Base-by-base conservation (phyloP, 1,284 basidiomycete genomes). In the Leccinum pachyderme region DNA sequence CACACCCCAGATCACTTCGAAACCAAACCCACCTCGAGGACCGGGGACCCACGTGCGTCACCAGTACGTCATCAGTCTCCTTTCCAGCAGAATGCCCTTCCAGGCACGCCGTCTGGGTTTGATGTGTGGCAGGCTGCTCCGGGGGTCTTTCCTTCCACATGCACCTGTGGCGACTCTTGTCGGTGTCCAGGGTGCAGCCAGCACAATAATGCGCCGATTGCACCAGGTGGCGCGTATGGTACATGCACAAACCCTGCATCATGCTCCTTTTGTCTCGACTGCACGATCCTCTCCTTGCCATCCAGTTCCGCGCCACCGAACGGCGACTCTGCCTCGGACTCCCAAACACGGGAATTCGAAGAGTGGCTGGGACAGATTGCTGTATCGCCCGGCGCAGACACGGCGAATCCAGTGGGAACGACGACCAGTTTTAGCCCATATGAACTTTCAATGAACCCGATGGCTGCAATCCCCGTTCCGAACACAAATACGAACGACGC, bases 181-280 rank as follows among this genome's bases (percentile, higher is more conserved):
- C 66, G 73, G 22, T 84, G 82, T 53, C 75, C 79, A 2, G 79
- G 81, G 4, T 85, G 82, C 57, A 64, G 73, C 44, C 72, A 80
- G 29, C 83, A 84, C 54, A 74, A 67, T n/a, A 75, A 63, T 9
- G 59, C 72, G 6, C 63, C 62, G 32, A 59, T 69, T 5, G 59
- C 68, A 5, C 67, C 73, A 31, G 64, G 72, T 28, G 63, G 62
- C 28, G 64, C 67, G 15, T 67, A 70, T 44, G 73, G 71, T 0
- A 60, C 71, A 1, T 81, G 81, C 59, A 59, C 63, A 2, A 79
- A 80, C 55, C 80, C 83, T 0, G 66, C 64, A 27, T 66, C 70
- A 1, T 87, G 86, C 57, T 69, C 72, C 2, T 75, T 79, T 24
- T 88, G 86, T 57, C 68, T 87, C 3, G 82, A 84, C 55, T 87